Conservation (phyloP, 768 basidiomycete genomes). For the Peribolospora kevripleyi region DNA sequence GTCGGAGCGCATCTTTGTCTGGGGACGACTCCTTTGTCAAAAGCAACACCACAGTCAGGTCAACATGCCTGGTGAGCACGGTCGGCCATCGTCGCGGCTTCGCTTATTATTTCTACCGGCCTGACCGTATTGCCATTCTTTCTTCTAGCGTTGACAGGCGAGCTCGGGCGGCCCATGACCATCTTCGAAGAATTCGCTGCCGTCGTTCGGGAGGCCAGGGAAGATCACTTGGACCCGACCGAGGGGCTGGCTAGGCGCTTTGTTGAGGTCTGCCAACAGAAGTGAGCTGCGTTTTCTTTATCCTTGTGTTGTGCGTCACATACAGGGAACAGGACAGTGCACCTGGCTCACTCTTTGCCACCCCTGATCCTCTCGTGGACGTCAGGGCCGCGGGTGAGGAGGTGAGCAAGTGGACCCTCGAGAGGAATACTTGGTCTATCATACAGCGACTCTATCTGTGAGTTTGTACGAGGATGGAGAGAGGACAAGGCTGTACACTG, state of each 20-base stretch:
- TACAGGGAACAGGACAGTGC: background rate
- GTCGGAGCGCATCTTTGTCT: no score
- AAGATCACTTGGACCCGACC: no score
- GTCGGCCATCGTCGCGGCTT: no score
- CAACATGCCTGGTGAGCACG: no score
- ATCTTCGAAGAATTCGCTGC: no score
- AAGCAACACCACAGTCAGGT: no score
- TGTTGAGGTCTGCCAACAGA: constrained; percentile 4
- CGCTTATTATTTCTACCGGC: no score
- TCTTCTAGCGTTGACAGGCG: no score
- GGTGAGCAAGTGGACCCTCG: constrained; percentile 39
- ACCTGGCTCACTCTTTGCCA: background rate
- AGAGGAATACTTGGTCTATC: constrained; percentile 59
- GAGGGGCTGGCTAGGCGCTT: constrained; percentile 5
- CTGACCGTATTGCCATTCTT: no score
- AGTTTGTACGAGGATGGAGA: constrained; percentile 18
- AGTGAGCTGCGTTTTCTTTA: background rate
- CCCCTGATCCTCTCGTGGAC: background rate
- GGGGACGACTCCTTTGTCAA: no score
- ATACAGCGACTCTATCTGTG: constrained; percentile 38
- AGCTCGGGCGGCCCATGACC: no score
- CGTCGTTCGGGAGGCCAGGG: no score
- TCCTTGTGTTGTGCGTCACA: background rate
- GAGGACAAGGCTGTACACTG: background rate
- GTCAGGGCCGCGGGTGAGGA: constrained; percentile 22